Evolutionary conservation across 2,329 filamentous ascomycete genomes (phyloP).

Genomic region (Pseudogymnoascus sp.): DNA sequence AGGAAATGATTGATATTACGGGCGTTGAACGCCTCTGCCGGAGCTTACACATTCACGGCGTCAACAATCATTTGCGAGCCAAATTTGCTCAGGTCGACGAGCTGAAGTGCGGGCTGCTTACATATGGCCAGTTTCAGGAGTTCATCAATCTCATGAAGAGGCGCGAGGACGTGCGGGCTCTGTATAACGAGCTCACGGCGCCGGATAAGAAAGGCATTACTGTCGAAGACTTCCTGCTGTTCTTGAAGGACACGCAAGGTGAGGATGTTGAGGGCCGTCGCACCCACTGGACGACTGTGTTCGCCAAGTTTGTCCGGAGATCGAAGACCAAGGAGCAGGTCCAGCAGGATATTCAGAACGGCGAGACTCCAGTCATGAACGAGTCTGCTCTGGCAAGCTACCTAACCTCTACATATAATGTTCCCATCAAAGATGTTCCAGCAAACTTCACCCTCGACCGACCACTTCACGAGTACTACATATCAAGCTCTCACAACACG

Average conservation of each 20-base stretch:
- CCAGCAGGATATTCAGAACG: slow-evolving; percentile 33
- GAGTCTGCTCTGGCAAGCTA: slow-evolving; percentile 72
- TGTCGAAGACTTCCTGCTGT: slow-evolving; percentile 63
- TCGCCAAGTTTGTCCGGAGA: slow-evolving; percentile 59
- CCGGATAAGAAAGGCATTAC: slow-evolving; percentile 58
- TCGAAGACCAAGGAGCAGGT: slow-evolving; percentile 41
- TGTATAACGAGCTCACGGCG: slow-evolving; percentile 57
- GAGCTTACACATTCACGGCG: slow-evolving; percentile 85
- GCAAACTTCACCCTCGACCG: slow-evolving; percentile 60
- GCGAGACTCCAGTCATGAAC: slow-evolving; percentile 55
- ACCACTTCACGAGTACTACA: slow-evolving; percentile 93
- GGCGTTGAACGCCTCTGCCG: slow-evolving; percentile 79
- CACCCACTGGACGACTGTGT: slow-evolving; percentile 61
- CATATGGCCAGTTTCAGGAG: slow-evolving; percentile 71
- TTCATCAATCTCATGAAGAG: slow-evolving; percentile 80
- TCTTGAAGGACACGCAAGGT: slow-evolving; percentile 64
- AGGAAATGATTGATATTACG: slow-evolving; percentile 66
- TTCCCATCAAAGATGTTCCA: slow-evolving; percentile 53
- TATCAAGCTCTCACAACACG: slow-evolving; percentile 97
- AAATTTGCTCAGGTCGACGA: slow-evolving; percentile 68
- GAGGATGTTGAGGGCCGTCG: slow-evolving; percentile 64
- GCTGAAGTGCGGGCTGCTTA: slow-evolving; percentile 56
- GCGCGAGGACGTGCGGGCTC: slow-evolving; percentile 67
- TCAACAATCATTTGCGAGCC: slow-evolving; percentile 60
- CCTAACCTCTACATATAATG: slow-evolving; percentile 66